phyloP scores from a whole-genome alignment of 1,139 yeast genomes.

The Yamadazyma atmosphaerica region DNA sequence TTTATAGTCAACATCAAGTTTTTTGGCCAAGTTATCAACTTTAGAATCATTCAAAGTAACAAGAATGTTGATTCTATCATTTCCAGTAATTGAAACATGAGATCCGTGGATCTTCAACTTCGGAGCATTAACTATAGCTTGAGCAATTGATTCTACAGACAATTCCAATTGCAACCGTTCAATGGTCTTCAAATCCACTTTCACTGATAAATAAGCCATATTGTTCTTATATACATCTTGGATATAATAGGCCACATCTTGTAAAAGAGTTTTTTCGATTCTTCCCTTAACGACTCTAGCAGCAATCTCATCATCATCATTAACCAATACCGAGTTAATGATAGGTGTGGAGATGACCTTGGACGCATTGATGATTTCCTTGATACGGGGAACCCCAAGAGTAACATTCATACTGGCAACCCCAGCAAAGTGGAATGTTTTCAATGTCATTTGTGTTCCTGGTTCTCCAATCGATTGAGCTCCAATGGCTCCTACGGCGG shows the following conservation, averaged over 20 bases:
- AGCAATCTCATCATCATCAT: constrained; percentile 93
- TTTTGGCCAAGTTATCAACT: constrained; percentile 31
- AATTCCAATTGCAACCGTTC: constrained; percentile 89
- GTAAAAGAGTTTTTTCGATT: constrained; percentile 85
- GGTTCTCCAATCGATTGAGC: constrained; percentile 99
- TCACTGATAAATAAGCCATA: constrained; percentile 76
- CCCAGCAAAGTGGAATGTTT: constrained; percentile 99
- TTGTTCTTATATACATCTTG: constrained; percentile 91
- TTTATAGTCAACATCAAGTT: constrained; percentile 27
- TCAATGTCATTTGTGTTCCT: constrained; percentile 98
- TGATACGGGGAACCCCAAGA: constrained; percentile 98
- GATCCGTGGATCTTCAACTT: constrained; percentile 78
- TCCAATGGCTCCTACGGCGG: constrained; percentile 99
- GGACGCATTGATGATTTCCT: constrained; percentile 96
- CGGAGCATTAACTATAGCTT: constrained; percentile 81
- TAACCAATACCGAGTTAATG: constrained; percentile 90
- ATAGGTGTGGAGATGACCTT: constrained; percentile 95
- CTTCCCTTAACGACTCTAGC: constrained; percentile 99
- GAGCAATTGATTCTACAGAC: constrained; percentile 80
- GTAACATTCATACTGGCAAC: constrained; percentile 99
- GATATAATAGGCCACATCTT: constrained; percentile 83
- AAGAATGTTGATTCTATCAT: constrained; percentile 71
- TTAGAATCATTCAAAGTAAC: constrained; percentile 59
- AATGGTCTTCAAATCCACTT: constrained; percentile 80
- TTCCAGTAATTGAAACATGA: constrained; percentile 71